phyloP scores from a whole-genome alignment of 169 alveolate genomes.

The Blepharisma undulans region DNA sequence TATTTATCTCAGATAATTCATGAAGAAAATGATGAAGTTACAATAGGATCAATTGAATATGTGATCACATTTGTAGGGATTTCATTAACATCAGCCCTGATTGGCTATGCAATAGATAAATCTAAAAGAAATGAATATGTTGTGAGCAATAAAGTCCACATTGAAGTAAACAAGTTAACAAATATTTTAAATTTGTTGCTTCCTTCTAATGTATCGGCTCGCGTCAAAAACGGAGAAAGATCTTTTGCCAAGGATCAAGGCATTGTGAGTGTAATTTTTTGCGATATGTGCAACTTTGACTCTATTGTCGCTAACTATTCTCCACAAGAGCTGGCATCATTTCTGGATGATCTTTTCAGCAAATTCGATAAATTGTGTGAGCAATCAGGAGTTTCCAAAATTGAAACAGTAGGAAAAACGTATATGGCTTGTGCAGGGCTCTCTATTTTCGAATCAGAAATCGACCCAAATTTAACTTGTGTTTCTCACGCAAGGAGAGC shows the following conservation, averaged over 20 bases:
- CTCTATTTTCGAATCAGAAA: constrained; percentile 66
- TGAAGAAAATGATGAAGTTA: not conserved
- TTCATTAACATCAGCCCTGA: not conserved
- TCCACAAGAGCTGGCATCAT: constrained; percentile 51
- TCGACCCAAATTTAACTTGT: not conserved
- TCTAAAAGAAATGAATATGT: constrained; percentile 22
- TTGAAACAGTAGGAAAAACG: constrained; percentile 90
- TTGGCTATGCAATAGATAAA: constrained; percentile 9
- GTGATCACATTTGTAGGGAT: not conserved
- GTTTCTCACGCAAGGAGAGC: constrained; percentile 34
- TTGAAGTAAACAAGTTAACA: not conserved
- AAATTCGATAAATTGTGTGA: constrained; percentile 80
- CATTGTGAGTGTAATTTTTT: constrained; percentile 18
- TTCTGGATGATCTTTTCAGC: constrained; percentile 78
- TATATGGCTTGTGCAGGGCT: constrained; percentile 90
- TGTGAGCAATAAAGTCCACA: not conserved
- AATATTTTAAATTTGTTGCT: constrained; percentile 7
- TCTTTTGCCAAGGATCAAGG: constrained; percentile 24
- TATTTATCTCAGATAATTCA: not conserved
- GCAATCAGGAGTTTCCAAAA: constrained; percentile 76
- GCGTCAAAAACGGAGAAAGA: constrained; percentile 31
- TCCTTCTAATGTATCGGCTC: not conserved
- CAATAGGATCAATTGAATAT: not conserved
- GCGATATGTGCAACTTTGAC: constrained; percentile 31
- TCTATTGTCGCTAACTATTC: not conserved